A percentile compares a stretch with the other conserved stretches of the same genome.
Evolutionary conservation across 2,329 filamentous ascomycete species (phyloP).

Genomic region (Plenodomus tracheiphilus): DNA sequence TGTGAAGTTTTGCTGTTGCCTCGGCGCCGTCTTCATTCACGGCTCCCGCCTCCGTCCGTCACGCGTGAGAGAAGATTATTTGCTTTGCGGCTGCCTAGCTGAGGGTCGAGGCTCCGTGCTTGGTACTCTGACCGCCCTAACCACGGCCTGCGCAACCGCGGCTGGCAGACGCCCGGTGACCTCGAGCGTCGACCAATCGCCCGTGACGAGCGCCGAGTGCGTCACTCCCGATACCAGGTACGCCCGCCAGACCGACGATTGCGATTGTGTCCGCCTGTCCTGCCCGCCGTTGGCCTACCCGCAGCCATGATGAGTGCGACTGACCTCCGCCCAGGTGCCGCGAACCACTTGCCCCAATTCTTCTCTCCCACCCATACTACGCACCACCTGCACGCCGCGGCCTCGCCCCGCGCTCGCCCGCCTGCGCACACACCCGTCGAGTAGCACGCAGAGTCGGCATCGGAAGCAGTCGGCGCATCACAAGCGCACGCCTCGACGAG

Average conservation of each 20-base stretch:
- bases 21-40: not conserved
- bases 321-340: slow-evolving; percentile 19
- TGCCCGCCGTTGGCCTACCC: slow-evolving; percentile 1
- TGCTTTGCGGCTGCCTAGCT: no score
- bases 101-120: no score
- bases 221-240: slow-evolving; percentile 33
- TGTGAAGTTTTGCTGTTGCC: not conserved
- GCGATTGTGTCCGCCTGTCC: slow-evolving; percentile 11
- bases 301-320: slow-evolving; percentile 26
- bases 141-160: no score
- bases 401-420: slow-evolving; percentile 8
- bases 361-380: not conserved
- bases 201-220: slow-evolving; percentile 32
- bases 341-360: not conserved
- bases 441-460: not conserved
- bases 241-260: slow-evolving; percentile 6
- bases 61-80: no score
- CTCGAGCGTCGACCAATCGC: slow-evolving; percentile 19
- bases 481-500: not conserved
- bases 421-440: no score
- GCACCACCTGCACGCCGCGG: slow-evolving; percentile 7
- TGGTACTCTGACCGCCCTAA: no score
- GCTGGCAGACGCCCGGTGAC: slow-evolving; percentile 17
- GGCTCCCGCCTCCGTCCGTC: no score
- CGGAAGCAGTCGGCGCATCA: slow-evolving; percentile 24